Base-by-base conservation (phyloP, 768 basidiomycete genomes). In the Trametes cubensis region DNA sequence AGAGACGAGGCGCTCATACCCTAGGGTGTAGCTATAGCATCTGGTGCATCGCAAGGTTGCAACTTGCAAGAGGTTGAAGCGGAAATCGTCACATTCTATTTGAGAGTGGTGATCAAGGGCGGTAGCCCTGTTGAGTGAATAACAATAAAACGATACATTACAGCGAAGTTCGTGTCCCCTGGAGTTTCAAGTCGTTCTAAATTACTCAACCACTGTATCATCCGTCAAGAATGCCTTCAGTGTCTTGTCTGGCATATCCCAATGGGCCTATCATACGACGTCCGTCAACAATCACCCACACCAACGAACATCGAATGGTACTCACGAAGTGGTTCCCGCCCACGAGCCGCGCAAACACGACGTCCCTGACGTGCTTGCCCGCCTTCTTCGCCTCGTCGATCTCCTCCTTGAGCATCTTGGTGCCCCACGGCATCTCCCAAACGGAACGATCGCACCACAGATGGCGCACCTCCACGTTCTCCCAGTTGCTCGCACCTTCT, bases 241-340 rank as follows among this genome's bases (percentile, higher is more conserved):
- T 8, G 28, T 51, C 58, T 59, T 52, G 41, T 51, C 49, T 2
- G 58, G 58, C 49, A 59, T 34, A 10, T 59, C 58, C 48, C 48
- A 59, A 13, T 51, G 49, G 4, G 58, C 58, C 58, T 58, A 25
- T 0, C 13, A 21, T 10, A 18, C 4, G 21, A 18, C 10, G 21
- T 38, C n/a, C 34, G 49, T 20, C 3, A 41, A 13, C 18, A n/a
- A 11, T 2, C 3, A 15, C 46, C 4, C 48, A 10, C 28, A 10
- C 25, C 13, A 7, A 14, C 21, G 26, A 30, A 26, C 1, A 14
- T 15, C 25, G 7, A 46, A 26, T 3, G 17, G 38, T 5, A 55
- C 62, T 41, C 53, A 63, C 62, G 44, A 63, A 63, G 25, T 63
- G 62, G 18, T 63, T 63, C 26, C 45, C 62, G 11, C 58, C 50